Base-by-base conservation (phyloP, 352 stramenopile genomes). In the Blastocystis sp. region DNA sequence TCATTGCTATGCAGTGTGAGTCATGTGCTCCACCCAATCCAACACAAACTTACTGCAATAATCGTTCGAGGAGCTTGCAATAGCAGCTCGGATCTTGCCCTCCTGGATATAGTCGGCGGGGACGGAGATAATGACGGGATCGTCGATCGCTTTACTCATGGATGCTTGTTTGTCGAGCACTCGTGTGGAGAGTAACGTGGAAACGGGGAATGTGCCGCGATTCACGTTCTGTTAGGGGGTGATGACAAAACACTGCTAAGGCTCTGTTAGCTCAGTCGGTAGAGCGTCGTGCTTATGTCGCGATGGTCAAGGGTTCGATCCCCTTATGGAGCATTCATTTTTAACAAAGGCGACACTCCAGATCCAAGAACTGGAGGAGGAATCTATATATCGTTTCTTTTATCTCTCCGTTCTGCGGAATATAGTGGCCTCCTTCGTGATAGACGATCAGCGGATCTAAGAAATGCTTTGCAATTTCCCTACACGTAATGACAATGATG, bases 381-480 rank as follows among this genome's bases (percentile, higher is more conserved):
- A 81, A 81, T 34, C 65, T 19, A 40, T 81, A 81, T 4, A 81
- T 65, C 54, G 63, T 81, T 45, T 65, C 70, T 48, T 81, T 81
- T 11, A 81, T 81, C 48, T 81, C 70, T 17, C 48, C 70, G 42
- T 81, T 81, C 19, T 64, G 70, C 3, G 54, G 54, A 19, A 81
- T 81, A 81, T 63, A 81, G 45, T 81, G 70, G 11, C 70, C 70
- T 62, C 70, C 48, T 10, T 81, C 70, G 43, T 81, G 70, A 81
- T 81, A 81, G 7, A 65, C 10, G 19, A 81, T 52, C 24, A 65
- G 63, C 19, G 48, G 45, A 64, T 81, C 54, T 38, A 66, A 63
- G 59, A 81, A 81, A 19, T 38, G 65, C 38, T 81, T 65, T 38
- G 70, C 70, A 43, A 81, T 38, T 42, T 81, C 65, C 28, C 70